These are phyloP conservation scores for Kodamaea laetipori DNA, from an alignment of 805 yeast genomes.

Conservation along the genomic window DNA sequence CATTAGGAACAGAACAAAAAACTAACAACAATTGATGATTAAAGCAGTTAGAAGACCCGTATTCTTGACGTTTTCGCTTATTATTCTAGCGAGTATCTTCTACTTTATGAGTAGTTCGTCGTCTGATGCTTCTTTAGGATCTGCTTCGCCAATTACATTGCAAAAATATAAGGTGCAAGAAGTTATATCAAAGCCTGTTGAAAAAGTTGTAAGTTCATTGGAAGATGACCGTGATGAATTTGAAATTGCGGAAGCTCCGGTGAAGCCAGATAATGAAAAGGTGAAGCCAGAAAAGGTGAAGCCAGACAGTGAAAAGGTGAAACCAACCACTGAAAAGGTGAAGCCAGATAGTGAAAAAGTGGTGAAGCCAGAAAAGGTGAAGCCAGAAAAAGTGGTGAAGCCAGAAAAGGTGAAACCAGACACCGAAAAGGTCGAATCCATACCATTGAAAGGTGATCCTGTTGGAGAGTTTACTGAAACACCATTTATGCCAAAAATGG, in stretches of 20 bases:
- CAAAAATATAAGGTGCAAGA: slow-evolving; percentile 14
- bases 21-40: background rate
- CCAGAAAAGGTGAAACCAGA: background rate
- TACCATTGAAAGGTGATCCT: background rate
- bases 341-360: background rate
- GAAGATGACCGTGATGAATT: slow-evolving; percentile 1
- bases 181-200: background rate
- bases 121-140: slow-evolving; percentile 23
- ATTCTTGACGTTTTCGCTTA: slow-evolving; percentile 25
- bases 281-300: background rate
- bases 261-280: background rate
- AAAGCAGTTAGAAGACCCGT: slow-evolving; percentile 26
- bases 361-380: background rate
- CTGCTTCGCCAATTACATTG: slow-evolving; percentile 25
- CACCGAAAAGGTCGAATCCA: background rate
- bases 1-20: slow-evolving; percentile 2
- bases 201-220: background rate
- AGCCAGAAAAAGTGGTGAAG: too few relatives aligned
- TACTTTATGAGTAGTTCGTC: slow-evolving; percentile 28
- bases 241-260: background rate
- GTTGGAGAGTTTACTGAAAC: slow-evolving; percentile 15
- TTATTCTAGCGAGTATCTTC: slow-evolving; percentile 29
- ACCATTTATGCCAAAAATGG: slow-evolving; percentile 92
- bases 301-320: too few relatives aligned
- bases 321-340: background rate